A percentile compares a stretch with the other conserved stretches of the same genome.
Evolutionary conservation across 495 filamentous ascomycete species (phyloP).

Genomic region (Penicillium paradoxum): DNA sequence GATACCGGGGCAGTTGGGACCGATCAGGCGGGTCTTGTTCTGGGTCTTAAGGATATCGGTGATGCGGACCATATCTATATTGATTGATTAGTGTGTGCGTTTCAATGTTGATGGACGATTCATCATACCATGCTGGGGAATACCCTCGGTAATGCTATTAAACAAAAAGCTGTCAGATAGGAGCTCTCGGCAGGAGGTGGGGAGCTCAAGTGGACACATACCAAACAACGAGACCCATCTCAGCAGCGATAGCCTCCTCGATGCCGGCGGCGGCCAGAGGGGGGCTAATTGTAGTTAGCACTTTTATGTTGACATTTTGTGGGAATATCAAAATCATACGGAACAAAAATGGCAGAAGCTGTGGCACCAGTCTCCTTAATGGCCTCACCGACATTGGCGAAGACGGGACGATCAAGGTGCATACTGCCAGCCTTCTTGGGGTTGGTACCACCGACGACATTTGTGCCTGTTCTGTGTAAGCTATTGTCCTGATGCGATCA

Average conservation of each 20-base stretch:
- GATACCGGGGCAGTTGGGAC: conserved; percentile 98
- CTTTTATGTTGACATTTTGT: background rate
- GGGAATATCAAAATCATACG: conserved; percentile 50
- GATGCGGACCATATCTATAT: conserved; percentile 94
- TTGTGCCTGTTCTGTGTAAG: conserved; percentile 65
- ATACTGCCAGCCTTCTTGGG: conserved; percentile 92
- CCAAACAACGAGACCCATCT: conserved; percentile 90
- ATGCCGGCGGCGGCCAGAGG: conserved; percentile 90
- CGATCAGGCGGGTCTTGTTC: conserved; percentile 91
- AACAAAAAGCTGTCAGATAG: conserved; percentile 8
- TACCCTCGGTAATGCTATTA: conserved; percentile 88
- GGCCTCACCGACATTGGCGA: conserved; percentile 82
- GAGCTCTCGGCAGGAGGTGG: conserved; percentile 8
- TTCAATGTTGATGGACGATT: background rate
- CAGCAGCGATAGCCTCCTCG: conserved; percentile 90
- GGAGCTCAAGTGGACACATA: conserved; percentile 30
- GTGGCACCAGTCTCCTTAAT: conserved; percentile 86
- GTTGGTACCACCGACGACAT: conserved; percentile 96
- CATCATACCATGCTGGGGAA: conserved; percentile 83
- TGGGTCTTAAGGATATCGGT: conserved; percentile 97
- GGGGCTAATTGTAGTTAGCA: conserved; percentile 51
- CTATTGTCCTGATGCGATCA: conserved; percentile 18
- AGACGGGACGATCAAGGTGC: conserved; percentile 91
- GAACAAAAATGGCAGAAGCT: conserved; percentile 95
- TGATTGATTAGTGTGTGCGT: conserved; percentile 22